phyloP scores from a whole-genome alignment of 768 basidiomycete species.

The Pisolithus albus region DNA sequence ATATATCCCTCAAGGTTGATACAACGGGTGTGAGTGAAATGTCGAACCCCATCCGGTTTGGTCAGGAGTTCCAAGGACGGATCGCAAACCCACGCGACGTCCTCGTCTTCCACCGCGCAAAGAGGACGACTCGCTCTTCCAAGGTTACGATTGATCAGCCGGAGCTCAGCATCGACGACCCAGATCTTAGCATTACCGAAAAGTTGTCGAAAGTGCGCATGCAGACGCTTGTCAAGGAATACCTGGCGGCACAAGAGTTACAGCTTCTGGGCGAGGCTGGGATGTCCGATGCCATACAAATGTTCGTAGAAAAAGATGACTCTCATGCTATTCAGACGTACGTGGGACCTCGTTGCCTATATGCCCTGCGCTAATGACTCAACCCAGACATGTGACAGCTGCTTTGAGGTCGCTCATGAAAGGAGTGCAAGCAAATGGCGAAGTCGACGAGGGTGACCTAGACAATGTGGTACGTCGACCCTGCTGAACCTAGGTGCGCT shows the following conservation, averaged over 20 bases:
- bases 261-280: conserved; percentile 85
- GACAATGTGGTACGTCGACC: conserved; percentile 56
- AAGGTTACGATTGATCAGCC: conserved; percentile 74
- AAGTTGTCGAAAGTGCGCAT: conserved; percentile 80
- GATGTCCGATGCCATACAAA: conserved; percentile 90
- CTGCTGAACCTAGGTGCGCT: neutral
- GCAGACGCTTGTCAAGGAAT: conserved; percentile 85
- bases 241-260: conserved; percentile 85
- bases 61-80: conserved; percentile 85
- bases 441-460: conserved; percentile 65
- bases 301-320: conserved; percentile 97
- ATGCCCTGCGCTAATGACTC: neutral
- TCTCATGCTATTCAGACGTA: conserved; percentile 85
- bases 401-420: conserved; percentile 59
- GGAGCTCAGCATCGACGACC: conserved; percentile 76
- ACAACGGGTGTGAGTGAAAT: conserved; percentile 87
- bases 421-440: conserved; percentile 57
- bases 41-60: conserved; percentile 94
- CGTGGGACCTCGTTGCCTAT: conserved; percentile 23
- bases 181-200: conserved; percentile 56
- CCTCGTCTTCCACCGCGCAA: conserved; percentile 82
- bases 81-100: conserved; percentile 95
- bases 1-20: conserved; percentile 52
- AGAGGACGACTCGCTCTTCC: conserved; percentile 38
- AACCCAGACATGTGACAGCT: conserved; percentile 54